These are phyloP conservation scores for Eragrostis curvula DNA, from an alignment of 176 grass and related monocot genomes.

Conservation along the genomic window DNA sequence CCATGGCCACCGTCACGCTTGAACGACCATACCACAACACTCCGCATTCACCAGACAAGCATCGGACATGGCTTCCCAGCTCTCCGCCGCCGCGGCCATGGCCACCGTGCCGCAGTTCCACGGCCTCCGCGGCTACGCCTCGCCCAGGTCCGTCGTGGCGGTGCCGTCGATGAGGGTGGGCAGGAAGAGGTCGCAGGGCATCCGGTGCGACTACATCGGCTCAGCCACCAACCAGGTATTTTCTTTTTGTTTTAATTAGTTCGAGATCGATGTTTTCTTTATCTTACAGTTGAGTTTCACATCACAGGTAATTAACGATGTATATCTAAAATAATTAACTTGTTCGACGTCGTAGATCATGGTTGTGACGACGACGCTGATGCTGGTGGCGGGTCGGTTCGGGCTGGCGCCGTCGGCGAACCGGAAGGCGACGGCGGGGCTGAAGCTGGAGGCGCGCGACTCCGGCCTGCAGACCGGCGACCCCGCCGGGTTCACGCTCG, in stretches of 20 bases:
- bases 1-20: not conserved
- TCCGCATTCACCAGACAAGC: not conserved
- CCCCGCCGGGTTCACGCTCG: conserved; percentile 91
- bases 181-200: conserved; percentile 54
- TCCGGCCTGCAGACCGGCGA: conserved; percentile 94
- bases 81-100: conserved; percentile 61
- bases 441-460: conserved; percentile 85
- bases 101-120: conserved; percentile 66
- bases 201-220: conserved; percentile 93
- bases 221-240: conserved; percentile 81
- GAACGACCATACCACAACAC: not conserved
- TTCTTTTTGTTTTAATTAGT: not conserved
- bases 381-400: conserved; percentile 91
- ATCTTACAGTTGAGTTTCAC: not conserved
- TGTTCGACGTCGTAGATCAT: conserved; percentile 59
- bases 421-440: conserved; percentile 85
- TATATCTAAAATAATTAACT: not conserved
- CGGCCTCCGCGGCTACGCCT: conserved; percentile 56
- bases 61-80: conserved; percentile 71
- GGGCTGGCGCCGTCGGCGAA: conserved; percentile 97
- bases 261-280: not conserved
- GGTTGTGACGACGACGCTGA: conserved; percentile 91
- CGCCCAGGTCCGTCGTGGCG: conserved; percentile 55
- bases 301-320: not conserved
- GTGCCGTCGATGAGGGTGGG: conserved; percentile 50